Base-by-base conservation (phyloP, 495 filamentous ascomycete genomes). In the Clavariopsis aquatica region DNA sequence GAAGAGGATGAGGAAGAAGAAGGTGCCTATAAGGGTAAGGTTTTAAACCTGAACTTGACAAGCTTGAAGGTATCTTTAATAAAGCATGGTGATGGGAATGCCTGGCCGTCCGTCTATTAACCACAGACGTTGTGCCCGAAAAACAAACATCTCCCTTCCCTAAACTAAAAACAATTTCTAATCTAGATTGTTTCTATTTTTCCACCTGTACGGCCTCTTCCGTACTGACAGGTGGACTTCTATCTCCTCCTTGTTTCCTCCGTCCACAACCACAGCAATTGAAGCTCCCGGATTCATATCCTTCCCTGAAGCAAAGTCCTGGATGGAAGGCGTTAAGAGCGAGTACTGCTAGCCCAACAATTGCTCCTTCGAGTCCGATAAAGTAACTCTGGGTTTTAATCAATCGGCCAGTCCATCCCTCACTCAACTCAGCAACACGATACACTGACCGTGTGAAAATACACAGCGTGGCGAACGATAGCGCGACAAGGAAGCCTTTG, bases 381-480 rank as follows among this genome's bases (percentile, higher is more conserved):
- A 72, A 71, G 59, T 70, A 72, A 45, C 52, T 70, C 65, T 72
- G 68, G 60, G 64, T 72, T 52, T 62, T 60, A 34, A 72, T 71
- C 45, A 72, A 60, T 51, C 62, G 68, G 13, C 74, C 74, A 28
- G 61, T 69, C 72, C 72, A 76, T 1, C 75, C 74, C 46, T 71
- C 69, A 29, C 64, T 69, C 51, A 76, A 57, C 71, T 77, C 74
- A 10, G 75, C 64, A n/a, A 77, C 74, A 19, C 74, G 69, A 28
- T 77, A 77, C 34, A 76, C 68, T 23, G 64, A 70, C 19, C 74
- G 57, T 4, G 73, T 74, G 54, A 76, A 70, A 23, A 76, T 73
- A 34, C 68, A 72, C 24, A 74, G 41, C 47, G 69, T 73, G 2
- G 74, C 71, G 12, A 75, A 54, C 9, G 47, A 36, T 3, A 73